These are phyloP conservation scores for Croton laevigatus DNA, from an alignment of 441 rosid genomes.

Conservation along the genomic window DNA sequence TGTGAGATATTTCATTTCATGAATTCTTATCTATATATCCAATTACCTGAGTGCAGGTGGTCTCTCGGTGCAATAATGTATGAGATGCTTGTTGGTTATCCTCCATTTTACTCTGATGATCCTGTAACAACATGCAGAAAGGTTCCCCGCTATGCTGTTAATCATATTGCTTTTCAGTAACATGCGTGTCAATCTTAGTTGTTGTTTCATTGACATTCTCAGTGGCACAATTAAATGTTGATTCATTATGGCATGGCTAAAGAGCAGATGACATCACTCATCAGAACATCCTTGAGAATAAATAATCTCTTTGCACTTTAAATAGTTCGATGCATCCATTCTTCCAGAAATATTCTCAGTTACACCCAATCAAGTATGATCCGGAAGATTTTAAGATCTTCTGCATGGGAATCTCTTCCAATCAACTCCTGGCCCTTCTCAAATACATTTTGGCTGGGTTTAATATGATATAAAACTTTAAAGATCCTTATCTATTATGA, in stretches of 20 bases:
- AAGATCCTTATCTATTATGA: not conserved
- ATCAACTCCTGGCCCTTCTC: too few species aligned
- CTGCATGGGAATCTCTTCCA: not conserved
- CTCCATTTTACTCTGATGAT: slow-evolving; percentile 95
- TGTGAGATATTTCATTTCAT: slow-evolving; percentile 11
- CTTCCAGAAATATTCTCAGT: not conserved
- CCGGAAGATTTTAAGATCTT: not conserved
- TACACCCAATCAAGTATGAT: not conserved
- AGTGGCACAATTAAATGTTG: not conserved
- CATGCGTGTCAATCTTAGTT: not conserved
- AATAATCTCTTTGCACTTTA: slow-evolving; percentile 1
- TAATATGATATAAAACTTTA: not conserved
- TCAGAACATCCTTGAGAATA: not conserved
- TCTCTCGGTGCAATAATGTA: slow-evolving; percentile 98
- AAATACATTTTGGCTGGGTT: too few species aligned
- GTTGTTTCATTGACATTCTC: not conserved
- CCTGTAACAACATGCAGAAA: slow-evolving; percentile 94
- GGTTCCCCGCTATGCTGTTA: slow-evolving; percentile 38
- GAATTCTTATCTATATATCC: slow-evolving; percentile 14
- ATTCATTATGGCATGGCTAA: not conserved
- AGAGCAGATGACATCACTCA: not conserved
- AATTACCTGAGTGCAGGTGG: slow-evolving; percentile 61
- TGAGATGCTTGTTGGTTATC: slow-evolving; percentile 97
- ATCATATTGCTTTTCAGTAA: not conserved
- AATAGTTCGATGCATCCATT: slow-evolving; percentile 2